Conservation (phyloP, 1,139 yeast genomes). For the Lipomyces yarrowii region DNA sequence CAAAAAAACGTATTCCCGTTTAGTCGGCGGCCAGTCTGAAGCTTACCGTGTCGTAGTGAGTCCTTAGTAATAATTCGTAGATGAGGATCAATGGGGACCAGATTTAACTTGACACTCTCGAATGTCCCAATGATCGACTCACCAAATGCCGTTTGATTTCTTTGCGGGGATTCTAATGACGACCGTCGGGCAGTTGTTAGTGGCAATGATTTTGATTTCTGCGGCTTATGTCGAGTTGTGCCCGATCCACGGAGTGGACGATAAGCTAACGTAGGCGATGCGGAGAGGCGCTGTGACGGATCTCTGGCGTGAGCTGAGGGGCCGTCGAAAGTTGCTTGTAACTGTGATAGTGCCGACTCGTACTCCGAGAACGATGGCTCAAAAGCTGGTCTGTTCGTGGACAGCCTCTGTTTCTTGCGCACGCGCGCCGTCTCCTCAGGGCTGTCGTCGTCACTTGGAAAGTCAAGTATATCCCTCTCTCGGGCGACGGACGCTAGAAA, state of each 20-base stretch:
- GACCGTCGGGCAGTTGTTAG: neutral
- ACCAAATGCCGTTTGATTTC: neutral
- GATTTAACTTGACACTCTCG: neutral
- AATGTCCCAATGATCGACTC: neutral
- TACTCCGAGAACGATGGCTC: neutral
- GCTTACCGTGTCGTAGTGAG: neutral
- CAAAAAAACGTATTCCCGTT: neutral
- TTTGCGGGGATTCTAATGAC: neutral
- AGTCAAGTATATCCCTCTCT: neutral
- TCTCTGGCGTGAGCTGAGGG: neutral
- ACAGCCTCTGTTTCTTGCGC: neutral
- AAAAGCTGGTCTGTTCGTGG: neutral
- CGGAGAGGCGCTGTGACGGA: neutral
- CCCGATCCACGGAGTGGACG: neutral
- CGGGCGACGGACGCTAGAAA: neutral
- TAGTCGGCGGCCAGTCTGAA: neutral
- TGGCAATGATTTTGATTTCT: neutral
- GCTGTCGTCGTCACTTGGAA: constrained; percentile 8
- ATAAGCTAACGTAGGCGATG: neutral
- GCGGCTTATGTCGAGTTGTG: neutral
- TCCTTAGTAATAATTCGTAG: neutral
- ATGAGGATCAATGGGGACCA: neutral
- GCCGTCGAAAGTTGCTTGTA: neutral
- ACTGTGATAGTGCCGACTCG: neutral
- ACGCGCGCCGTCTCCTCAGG: neutral